A percentile compares a stretch with the other conserved stretches of the same genome.
These are phyloP conservation scores for Trichoderma atrobrunneum DNA, from an alignment of 2,329 filamentous ascomycete genomes.

Conservation along the genomic window DNA sequence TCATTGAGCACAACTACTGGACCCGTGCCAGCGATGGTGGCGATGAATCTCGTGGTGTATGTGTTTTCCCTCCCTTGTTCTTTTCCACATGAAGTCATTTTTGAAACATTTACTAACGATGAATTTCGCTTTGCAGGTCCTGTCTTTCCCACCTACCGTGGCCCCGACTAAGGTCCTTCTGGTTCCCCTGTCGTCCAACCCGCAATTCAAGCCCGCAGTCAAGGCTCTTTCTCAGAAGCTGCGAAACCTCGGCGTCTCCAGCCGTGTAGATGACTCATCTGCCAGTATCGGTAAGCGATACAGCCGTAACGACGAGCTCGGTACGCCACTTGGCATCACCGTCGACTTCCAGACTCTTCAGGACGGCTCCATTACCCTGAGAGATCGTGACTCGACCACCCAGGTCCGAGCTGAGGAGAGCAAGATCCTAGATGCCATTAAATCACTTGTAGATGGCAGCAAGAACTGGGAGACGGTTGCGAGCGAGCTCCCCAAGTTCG, in stretches of 20 bases:
- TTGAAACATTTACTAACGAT: background rate
- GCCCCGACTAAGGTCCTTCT: constrained; percentile 96
- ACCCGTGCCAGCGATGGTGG: constrained; percentile 62
- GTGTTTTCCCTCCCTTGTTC: constrained; percentile 29
- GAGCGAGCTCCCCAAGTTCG: constrained; percentile 77
- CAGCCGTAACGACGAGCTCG: constrained; percentile 90
- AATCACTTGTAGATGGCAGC: constrained; percentile 46
- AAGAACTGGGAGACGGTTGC: constrained; percentile 68
- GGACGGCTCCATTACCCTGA: constrained; percentile 80
- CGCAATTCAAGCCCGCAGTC: constrained; percentile 75
- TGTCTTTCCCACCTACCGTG: constrained; percentile 59
- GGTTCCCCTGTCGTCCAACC: constrained; percentile 79
- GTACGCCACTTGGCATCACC: constrained; percentile 89
- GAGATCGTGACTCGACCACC: constrained; percentile 85
- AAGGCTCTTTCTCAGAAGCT: constrained; percentile 72
- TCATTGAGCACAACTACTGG: constrained; percentile 97
- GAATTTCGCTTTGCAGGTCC: constrained; percentile 36
- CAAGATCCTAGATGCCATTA: constrained; percentile 73
- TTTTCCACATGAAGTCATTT: background rate
- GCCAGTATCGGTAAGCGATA: constrained; percentile 95
- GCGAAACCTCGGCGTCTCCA: constrained; percentile 73
- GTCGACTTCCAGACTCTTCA: constrained; percentile 94
- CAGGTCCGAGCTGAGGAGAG: constrained; percentile 84
- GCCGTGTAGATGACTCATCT: constrained; percentile 83
- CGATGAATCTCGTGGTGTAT: constrained; percentile 78